These are phyloP conservation scores for Neofusicoccum umdonicola DNA, from an alignment of 2,329 filamentous ascomycete species.

Conservation along the genomic window DNA sequence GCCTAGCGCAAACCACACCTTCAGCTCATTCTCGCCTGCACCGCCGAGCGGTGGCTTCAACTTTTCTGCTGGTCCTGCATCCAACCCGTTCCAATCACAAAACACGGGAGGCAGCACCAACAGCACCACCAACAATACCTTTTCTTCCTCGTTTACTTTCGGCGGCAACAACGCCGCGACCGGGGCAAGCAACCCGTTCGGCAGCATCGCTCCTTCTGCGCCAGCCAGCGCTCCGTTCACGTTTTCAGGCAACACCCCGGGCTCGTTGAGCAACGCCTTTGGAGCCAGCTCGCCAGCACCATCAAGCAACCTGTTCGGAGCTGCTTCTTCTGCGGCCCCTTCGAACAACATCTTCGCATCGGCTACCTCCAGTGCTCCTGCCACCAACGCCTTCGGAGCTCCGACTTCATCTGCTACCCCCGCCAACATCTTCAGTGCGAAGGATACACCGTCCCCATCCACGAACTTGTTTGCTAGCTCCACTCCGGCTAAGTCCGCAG, in stretches of 20 bases:
- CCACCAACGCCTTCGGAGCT: neutral
- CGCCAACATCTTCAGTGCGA: neutral
- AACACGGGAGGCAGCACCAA: constrained; percentile 27
- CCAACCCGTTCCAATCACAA: constrained; percentile 18
- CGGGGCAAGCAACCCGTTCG: neutral
- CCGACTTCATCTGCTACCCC: neutral
- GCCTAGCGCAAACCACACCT: neutral
- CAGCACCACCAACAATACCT: neutral
- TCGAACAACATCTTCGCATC: neutral
- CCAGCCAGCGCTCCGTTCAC: neutral
- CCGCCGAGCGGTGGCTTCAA: constrained; percentile 23
- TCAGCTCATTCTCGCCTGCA: neutral
- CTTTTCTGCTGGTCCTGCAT: constrained; percentile 23
- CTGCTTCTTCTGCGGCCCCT: neutral
- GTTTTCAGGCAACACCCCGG: neutral
- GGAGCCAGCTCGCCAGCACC: neutral
- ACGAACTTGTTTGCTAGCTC: neutral
- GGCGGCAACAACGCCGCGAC: neutral
- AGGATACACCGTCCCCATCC: neutral
- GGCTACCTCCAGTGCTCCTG: neutral
- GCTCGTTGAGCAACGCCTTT: neutral
- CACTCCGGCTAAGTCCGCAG: neutral
- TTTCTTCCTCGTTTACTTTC: neutral
- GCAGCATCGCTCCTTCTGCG: neutral
- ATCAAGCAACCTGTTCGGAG: neutral